phyloP scores from a whole-genome alignment of 345 rosid genomes.

The Turritis glabra region DNA sequence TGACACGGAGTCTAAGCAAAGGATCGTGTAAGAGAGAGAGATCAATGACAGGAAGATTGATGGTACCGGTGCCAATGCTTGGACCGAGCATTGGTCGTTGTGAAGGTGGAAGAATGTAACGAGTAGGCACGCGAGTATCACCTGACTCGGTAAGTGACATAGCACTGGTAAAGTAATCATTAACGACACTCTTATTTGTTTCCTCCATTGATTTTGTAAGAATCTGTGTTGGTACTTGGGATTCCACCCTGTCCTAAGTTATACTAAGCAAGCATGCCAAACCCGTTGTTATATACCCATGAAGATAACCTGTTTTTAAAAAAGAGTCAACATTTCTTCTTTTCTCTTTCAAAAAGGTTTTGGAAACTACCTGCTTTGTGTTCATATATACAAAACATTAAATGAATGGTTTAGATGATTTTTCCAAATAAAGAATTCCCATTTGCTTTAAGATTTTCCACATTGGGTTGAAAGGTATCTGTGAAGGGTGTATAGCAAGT shows the following conservation, averaged over 20 bases:
- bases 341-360: constrained; percentile 16
- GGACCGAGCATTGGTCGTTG: constrained; percentile 28
- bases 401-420: constrained; percentile 26
- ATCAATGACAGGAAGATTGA: constrained; percentile 37
- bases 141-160: constrained; percentile 32
- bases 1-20: constrained; percentile 20
- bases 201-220: constrained; percentile 30
- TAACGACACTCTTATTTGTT: constrained; percentile 4
- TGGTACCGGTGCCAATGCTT: not conserved
- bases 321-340: constrained; percentile 4
- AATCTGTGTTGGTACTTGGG: not conserved
- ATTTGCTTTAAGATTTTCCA: constrained; percentile 16
- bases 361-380: constrained; percentile 27
- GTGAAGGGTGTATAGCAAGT: constrained; percentile 28
- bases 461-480: constrained; percentile 26
- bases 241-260: not conserved
- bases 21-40: constrained; percentile 32
- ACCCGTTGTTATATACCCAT: constrained; percentile 12
- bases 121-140: constrained; percentile 26
- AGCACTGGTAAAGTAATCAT: constrained; percentile 30
- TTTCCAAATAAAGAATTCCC: not conserved
- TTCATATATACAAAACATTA: constrained; percentile 15
- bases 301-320: not conserved
- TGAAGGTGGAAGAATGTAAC: constrained; percentile 42
- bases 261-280: constrained; percentile 22